Base-by-base conservation (phyloP, 768 basidiomycete species). In the Rubroboletus pulcherrimus region DNA sequence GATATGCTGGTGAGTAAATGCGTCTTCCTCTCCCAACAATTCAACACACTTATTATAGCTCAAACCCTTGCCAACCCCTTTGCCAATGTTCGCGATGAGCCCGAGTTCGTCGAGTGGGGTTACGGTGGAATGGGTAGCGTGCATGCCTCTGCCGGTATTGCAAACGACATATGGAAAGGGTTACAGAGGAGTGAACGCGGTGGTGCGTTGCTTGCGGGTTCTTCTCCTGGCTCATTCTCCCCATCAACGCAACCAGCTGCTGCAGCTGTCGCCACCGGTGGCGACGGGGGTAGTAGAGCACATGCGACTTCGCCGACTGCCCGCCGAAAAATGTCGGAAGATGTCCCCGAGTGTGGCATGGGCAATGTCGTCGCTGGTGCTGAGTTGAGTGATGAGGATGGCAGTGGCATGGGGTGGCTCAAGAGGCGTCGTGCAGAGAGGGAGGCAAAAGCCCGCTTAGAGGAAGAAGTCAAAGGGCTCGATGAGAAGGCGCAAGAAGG, bases 71-170 rank as follows among this genome's bases (percentile, higher is more conserved):
- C 73, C 6, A 85, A 89, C 63, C 84, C 79, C 0, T 89, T 89
- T 59, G 85, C 81, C 7, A 84, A 77, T 54, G 83, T 77, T 14
- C 76, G 77, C 5, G 83, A 84, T 30, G 81, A 85, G 0, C 87
- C 88, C 33, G 87, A 87, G 66, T 95, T 95, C 62, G 90, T 93
- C 15, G 93, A 95, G 70, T 95, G 93, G 93, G 93, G 93, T 0
- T 90, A 88, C 55, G 89, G 89, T 33, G 89, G 89, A 3, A 87
- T 93, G 86, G 92, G 92, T 29, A 81, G 79, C 35, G 77, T 77
- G 1, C 48, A 65, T 3, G 65, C 63, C 24, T 65, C 69, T 15
- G 63, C 49, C 5, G 71, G 62, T 10, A 57, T 66, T 31, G 70
- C 63, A 19, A 69, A 65, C 33, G 66, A 69, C 24, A 61, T 65